These are phyloP conservation scores for Ulota crispa DNA, from an alignment of 225 moss, liverwort and hornwort genomes.

Conservation along the genomic window DNA sequence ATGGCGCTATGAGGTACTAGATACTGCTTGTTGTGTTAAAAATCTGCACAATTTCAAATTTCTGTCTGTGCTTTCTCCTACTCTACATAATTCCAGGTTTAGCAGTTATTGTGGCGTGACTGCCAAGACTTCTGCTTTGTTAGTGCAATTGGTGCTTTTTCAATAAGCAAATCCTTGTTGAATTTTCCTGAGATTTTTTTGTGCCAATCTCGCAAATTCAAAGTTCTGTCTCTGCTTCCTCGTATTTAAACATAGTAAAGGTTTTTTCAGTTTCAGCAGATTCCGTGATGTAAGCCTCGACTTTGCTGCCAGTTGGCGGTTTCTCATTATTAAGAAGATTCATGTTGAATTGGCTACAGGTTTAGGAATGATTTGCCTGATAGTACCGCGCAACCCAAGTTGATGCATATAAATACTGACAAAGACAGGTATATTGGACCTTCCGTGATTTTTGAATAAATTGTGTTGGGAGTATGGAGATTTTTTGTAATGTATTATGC, in stretches of 20 bases:
- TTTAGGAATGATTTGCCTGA: slow-evolving; percentile 99
- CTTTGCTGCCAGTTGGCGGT: not conserved
- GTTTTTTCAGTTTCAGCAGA: not conserved
- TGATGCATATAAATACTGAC: slow-evolving; percentile 89
- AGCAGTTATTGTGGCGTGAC: not conserved
- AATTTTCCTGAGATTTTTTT: not conserved
- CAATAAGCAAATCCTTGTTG: not conserved
- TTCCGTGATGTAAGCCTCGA: not conserved
- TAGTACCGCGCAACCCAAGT: slow-evolving; percentile 92
- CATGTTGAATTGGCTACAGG: slow-evolving; percentile 49
- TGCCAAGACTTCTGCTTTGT: not conserved
- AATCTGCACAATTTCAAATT: not conserved
- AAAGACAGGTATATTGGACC: slow-evolving; percentile 82
- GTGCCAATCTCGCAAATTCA: not conserved
- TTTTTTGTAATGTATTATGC: not conserved
- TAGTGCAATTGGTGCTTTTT: not conserved
- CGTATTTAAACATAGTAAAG: not conserved
- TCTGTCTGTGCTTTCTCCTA: not conserved
- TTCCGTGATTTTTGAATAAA: not conserved
- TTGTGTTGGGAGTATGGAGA: not conserved
- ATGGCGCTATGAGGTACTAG: not conserved
- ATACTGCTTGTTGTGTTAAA: not conserved
- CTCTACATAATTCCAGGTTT: not conserved
- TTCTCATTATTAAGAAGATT: not conserved
- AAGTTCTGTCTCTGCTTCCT: not conserved